Base-by-base conservation (phyloP, 2,329 filamentous ascomycete species). In the Aureobasidium uvarum region DNA sequence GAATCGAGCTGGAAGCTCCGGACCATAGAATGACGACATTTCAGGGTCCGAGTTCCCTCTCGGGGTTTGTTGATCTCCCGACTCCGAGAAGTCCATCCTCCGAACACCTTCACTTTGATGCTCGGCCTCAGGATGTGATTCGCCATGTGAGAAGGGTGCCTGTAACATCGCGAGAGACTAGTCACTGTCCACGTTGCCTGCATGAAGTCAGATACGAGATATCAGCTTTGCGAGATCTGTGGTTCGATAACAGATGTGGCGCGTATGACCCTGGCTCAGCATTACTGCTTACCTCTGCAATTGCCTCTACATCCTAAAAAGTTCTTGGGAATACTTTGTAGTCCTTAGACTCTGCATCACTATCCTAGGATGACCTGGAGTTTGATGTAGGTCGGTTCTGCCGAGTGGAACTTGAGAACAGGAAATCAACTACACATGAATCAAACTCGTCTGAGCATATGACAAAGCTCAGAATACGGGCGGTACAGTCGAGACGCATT, bases 11-110 rank as follows among this genome's bases (percentile, higher is more conserved):
- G 38, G 31, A 18, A 36, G 48, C 36, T 23, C 1, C 54, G n/a
- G 52, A 41, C 18, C 6, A 14, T 41, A 14, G 28, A 4, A 56
- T 58, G 54, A 58, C 54, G 54, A 58, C 54, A 58, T 58, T 25
- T 56, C 52, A 56, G 52, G 54, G 39, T 45, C 54, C 54, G 54
- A 58, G 54, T 58, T 39, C 43, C 25, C 39, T 16, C 25, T 58
- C 54, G 54, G 39, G 39, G 54, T 45, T 23, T 58, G 54, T 58
- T 45, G 54, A 58, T 58, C 39, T 58, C 54, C 54, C 54, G 54
- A 58, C 14, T 58, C 54, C 54, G 54, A 58, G 36, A n/a, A 16
- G 16, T 33, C 18, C 10, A n/a, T 2, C 11, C 41, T 45, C 41
- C 41, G 41, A n/a, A 41, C 39, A 41, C 20, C 4, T 31, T 31